phyloP scores from a whole-genome alignment of 768 basidiomycete genomes.

The Tephrocybe sp. region DNA sequence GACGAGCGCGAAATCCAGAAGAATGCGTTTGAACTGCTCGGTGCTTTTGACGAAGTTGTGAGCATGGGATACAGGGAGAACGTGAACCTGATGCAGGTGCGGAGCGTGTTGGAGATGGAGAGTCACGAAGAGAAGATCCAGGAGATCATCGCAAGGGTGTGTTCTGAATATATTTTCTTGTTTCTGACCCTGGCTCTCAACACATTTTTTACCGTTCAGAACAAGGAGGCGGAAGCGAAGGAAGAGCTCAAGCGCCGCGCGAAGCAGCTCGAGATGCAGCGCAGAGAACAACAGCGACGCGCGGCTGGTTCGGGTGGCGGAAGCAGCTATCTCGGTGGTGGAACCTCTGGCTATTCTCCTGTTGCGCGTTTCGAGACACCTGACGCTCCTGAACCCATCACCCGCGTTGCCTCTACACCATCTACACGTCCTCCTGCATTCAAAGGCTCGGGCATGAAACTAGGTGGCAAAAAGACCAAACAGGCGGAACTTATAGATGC shows the following conservation, averaged over 20 bases:
- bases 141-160: conserved; percentile 92
- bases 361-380: conserved; percentile 72
- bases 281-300: conserved; percentile 88
- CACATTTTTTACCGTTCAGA: conserved; percentile 46
- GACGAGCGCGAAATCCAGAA: conserved; percentile 88
- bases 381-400: conserved; percentile 40
- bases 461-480: conserved; percentile 88
- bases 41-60: conserved; percentile 96
- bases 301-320: conserved; percentile 49
- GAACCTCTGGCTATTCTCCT: conserved; percentile 66
- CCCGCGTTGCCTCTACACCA: conserved; percentile 41
- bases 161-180: conserved; percentile 24
- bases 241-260: conserved; percentile 98
- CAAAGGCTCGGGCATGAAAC: conserved; percentile 95
- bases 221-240: conserved; percentile 99
- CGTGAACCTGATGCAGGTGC: conserved; percentile 75
- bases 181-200: conserved; percentile 6
- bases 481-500: conserved; percentile 87
- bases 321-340: conserved; percentile 63
- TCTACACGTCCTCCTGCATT: conserved; percentile 72
- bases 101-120: conserved; percentile 83
- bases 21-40: conserved; percentile 89
- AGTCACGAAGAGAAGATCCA: conserved; percentile 94
- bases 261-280: conserved; percentile 97
- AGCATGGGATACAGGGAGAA: conserved; percentile 83